phyloP scores from a whole-genome alignment of 805 yeast genomes.

The Lipomyces spencermartinsiae region DNA sequence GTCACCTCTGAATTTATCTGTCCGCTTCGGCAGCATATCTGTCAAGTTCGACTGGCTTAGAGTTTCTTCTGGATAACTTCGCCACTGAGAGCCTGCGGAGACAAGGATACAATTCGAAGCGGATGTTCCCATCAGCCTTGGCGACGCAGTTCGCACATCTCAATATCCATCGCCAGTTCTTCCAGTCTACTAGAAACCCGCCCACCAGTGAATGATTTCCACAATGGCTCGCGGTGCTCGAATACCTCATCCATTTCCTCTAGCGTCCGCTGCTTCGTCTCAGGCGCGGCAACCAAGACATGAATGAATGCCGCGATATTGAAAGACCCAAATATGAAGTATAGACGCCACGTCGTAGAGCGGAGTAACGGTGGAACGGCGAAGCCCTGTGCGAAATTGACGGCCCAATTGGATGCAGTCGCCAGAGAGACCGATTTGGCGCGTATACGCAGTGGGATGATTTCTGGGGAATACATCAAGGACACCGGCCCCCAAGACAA shows the following conservation, averaged over 20 bases:
- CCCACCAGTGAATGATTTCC: too few relatives aligned
- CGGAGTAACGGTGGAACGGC: slow-evolving; percentile 60
- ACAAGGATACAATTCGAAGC: too few relatives aligned
- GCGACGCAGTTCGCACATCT: too few relatives aligned
- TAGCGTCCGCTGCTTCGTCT: slow-evolving; percentile 29
- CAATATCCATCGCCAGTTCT: too few relatives aligned
- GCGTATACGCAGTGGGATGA: slow-evolving; percentile 68
- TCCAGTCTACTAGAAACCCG: too few relatives aligned
- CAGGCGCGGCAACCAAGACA: slow-evolving; percentile 22
- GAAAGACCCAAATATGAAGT: slow-evolving; percentile 44
- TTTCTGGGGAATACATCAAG: slow-evolving; percentile 71
- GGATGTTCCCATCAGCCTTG: too few relatives aligned
- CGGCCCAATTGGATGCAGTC: slow-evolving; percentile 68
- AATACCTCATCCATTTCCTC: slow-evolving; percentile 36
- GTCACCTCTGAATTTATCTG: too few relatives aligned
- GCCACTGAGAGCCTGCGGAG: too few relatives aligned
- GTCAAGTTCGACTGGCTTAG: too few relatives aligned
- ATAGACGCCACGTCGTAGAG: slow-evolving; percentile 40
- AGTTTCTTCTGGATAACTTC: too few relatives aligned
- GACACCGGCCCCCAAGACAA: slow-evolving; percentile 28
- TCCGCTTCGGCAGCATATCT: too few relatives aligned
- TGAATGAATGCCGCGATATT: slow-evolving; percentile 39
- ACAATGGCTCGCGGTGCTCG: background rate
- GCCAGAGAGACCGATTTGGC: slow-evolving; percentile 67
- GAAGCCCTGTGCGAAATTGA: slow-evolving; percentile 50